Conservation (phyloP, 768 basidiomycete species). For the Erythrobasidium yunnanense region DNA sequence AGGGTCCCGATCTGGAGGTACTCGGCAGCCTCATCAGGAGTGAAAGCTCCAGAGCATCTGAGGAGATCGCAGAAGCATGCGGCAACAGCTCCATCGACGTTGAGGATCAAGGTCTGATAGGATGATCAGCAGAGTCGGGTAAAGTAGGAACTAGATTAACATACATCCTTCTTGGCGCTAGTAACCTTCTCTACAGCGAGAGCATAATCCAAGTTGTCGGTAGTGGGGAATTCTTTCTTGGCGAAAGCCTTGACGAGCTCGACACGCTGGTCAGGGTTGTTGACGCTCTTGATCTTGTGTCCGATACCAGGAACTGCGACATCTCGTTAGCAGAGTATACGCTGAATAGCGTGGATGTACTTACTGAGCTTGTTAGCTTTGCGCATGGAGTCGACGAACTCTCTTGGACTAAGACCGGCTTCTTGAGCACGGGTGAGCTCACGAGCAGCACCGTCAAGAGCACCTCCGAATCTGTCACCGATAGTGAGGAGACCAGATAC, state of each 20-base stretch:
- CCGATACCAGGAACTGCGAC: constrained; percentile 82
- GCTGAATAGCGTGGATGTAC: neutral
- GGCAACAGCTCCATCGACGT: constrained; percentile 69
- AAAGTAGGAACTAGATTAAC: constrained; percentile 42
- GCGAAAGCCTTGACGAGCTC: constrained; percentile 74
- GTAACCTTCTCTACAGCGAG: constrained; percentile 96
- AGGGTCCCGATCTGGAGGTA: constrained; percentile 86
- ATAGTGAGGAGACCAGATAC: constrained; percentile 94
- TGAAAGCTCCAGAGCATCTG: constrained; percentile 85
- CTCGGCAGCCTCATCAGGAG: constrained; percentile 87
- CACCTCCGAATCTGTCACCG: constrained; percentile 95
- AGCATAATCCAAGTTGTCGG: constrained; percentile 50
- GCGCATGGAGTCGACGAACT: constrained; percentile 67
- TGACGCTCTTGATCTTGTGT: constrained; percentile 99
- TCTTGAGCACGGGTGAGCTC: constrained; percentile 92
- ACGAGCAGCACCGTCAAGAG: constrained; percentile 87
- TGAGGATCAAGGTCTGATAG: constrained; percentile 62
- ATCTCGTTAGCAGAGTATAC: neutral
- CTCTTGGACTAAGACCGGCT: constrained; percentile 86
- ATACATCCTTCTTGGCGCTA: constrained; percentile 84
- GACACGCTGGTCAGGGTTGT: constrained; percentile 59
- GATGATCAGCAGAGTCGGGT: neutral
- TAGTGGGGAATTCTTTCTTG: constrained; percentile 86
- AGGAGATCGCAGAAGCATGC: constrained; percentile 85
- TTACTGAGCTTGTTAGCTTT: constrained; percentile 45